Percentiles rank a stretch among this genome's conserved stretches.
phyloP scores from a whole-genome alignment of 2,329 filamentous ascomycete genomes.

The Colletotrichum sojae region DNA sequence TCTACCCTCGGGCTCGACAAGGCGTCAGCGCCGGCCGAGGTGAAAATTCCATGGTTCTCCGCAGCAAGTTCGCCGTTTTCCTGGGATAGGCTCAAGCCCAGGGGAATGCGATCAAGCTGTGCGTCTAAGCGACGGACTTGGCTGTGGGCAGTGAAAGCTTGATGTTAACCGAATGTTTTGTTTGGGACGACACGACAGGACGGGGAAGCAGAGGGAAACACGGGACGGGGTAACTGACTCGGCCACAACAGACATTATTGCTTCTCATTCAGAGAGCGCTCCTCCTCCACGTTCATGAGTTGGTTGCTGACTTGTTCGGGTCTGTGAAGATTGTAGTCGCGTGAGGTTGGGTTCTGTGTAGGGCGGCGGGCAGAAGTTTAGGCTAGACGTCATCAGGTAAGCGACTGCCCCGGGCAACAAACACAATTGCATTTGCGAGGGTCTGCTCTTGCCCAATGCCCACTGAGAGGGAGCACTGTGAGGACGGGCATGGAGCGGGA shows the following conservation, averaged over 20 bases:
- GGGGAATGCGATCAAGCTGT: conserved; percentile 75
- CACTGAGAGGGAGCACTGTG: too few species aligned
- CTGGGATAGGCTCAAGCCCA: conserved; percentile 49
- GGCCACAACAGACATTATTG: conserved; percentile 60
- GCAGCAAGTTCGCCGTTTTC: conserved; percentile 45
- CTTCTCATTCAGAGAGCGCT: conserved; percentile 39
- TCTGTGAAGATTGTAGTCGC: conserved; percentile 27
- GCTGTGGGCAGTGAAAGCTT: conserved; percentile 52
- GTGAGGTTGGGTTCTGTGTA: conserved; percentile 23
- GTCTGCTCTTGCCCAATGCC: neutral
- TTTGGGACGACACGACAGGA: conserved; percentile 24
- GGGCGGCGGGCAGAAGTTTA: conserved; percentile 19
- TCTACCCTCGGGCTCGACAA: conserved; percentile 69
- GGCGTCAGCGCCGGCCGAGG: conserved; percentile 53
- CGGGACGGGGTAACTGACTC: conserved; percentile 56
- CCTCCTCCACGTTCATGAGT: conserved; percentile 38
- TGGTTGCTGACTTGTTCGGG: conserved; percentile 1
- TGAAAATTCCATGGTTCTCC: conserved; percentile 51
- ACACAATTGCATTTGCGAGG: neutral
- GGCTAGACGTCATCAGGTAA: conserved; percentile 37
- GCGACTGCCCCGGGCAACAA: conserved; percentile 37
- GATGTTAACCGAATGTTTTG: conserved; percentile 33
- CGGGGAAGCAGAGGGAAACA: conserved; percentile 16
- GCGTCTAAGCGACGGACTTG: conserved; percentile 75
- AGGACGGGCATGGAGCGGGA: too few species aligned